Percentiles rank a stretch among this genome's conserved stretches.
phyloP scores from a whole-genome alignment of 2,329 filamentous ascomycete genomes.

The Trichothecium roseum region DNA sequence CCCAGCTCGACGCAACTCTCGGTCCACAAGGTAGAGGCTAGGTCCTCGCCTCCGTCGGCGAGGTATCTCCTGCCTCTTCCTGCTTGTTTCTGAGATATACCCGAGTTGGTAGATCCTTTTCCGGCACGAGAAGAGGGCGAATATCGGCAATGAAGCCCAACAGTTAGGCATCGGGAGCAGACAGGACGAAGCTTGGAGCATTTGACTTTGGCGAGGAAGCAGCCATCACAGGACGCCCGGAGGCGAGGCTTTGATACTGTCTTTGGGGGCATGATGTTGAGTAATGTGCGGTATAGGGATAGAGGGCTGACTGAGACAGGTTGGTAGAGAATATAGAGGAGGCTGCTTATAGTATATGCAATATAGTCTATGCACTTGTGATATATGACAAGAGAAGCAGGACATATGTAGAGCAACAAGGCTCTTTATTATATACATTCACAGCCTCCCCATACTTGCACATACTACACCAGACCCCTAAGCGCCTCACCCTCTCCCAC shows the following conservation, averaged over 20 bases:
- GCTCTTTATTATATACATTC: too few species aligned
- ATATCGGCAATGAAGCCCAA: slow-evolving; percentile 39
- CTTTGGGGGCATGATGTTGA: too few species aligned
- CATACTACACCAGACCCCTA: too few species aligned
- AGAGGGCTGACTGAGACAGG: too few species aligned
- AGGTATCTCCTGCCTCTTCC: neutral
- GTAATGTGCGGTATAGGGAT: too few species aligned
- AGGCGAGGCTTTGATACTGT: slow-evolving; percentile 19
- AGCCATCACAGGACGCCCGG: slow-evolving; percentile 41
- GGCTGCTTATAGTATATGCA: too few species aligned
- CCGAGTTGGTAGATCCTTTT: neutral
- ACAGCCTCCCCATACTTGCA: too few species aligned
- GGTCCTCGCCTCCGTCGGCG: neutral
- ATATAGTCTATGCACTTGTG: too few species aligned
- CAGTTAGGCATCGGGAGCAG: slow-evolving; percentile 39
- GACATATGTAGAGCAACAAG: too few species aligned
- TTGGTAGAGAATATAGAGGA: too few species aligned
- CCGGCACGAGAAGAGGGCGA: slow-evolving; percentile 41
- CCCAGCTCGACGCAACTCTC: slow-evolving; percentile 1
- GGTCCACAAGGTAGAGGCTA: neutral
- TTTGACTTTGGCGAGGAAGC: slow-evolving; percentile 46
- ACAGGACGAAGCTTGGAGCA: slow-evolving; percentile 43
- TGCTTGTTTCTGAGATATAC: neutral
- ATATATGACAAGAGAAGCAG: too few species aligned
- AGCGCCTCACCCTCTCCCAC: too few species aligned